Percentiles rank a stretch among this genome's conserved stretches.
Evolutionary conservation across 2,329 filamentous ascomycete species (phyloP).

Genomic region (Xylariaceae sp.): DNA sequence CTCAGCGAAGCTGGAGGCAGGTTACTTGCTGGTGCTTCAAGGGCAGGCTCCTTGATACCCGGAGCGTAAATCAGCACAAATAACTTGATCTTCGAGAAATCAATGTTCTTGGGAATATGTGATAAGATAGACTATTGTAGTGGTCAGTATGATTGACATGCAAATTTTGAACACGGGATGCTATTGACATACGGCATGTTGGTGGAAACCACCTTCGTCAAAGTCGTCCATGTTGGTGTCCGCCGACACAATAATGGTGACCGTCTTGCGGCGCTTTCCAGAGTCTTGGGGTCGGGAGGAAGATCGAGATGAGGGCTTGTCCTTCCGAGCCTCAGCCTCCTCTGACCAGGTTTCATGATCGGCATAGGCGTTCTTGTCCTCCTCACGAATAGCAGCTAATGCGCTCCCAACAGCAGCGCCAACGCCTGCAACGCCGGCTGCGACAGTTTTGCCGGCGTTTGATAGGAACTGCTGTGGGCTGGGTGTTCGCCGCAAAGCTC

Average conservation of each 20-base stretch:
- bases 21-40: constrained; percentile 50
- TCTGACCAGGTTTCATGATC: constrained; percentile 93
- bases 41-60: constrained; percentile 62
- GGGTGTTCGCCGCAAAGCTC: constrained; percentile 74
- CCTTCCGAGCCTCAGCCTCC: constrained; percentile 69
- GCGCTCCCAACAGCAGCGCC: constrained; percentile 79
- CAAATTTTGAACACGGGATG: background rate
- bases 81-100: constrained; percentile 69
- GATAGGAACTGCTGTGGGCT: constrained; percentile 88
- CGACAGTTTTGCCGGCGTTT: constrained; percentile 74
- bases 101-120: constrained; percentile 74
- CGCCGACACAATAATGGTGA: constrained; percentile 86
- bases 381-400: constrained; percentile 77
- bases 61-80: constrained; percentile 91
- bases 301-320: constrained; percentile 35
- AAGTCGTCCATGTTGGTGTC: constrained; percentile 58
- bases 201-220: constrained; percentile 60
- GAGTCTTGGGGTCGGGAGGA: constrained; percentile 30
- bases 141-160: constrained; percentile 5
- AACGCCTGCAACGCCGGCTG: constrained; percentile 76
- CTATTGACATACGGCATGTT: constrained; percentile 68
- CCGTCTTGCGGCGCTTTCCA: constrained; percentile 62
- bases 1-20: constrained; percentile 61
- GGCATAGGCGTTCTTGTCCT: constrained; percentile 72
- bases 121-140: constrained; percentile 71